Base-by-base conservation (phyloP, 2,329 filamentous ascomycete genomes). In the Zymoseptoria brevis region DNA sequence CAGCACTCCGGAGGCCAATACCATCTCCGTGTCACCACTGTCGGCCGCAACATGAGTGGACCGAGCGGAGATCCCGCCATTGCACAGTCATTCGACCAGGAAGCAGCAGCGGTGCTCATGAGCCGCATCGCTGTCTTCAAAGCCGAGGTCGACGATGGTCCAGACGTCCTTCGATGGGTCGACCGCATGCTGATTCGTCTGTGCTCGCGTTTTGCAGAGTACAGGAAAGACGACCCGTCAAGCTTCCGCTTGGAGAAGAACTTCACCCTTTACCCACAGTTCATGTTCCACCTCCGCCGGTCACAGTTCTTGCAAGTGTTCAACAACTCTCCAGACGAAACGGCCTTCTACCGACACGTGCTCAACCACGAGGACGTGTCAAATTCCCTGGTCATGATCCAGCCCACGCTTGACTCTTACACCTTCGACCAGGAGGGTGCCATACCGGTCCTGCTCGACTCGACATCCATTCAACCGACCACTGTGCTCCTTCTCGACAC, bases 71-170 rank as follows among this genome's bases (percentile, higher is more conserved):
- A 99, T 72, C 92, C 93, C 24, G 89, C 92, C 8, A 89, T 99
- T 67, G 92, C 94, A 7, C 93, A 96, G 69, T 96, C 93, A 0
- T 99, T 99, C 73, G 94, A 99, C 67, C 94, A 99, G 74, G 94
- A 99, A 79, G 94, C 94, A 50, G 92, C 94, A 3, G 94, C 94
- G 21, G 94, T 97, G 19, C 83, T 99, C 51, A 99, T 99, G 94
- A 95, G 93, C n/a, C 85, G 94, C 65, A 99, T 99, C 74, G 94
- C 94, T 8, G 94, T 97, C 54, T 99, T 96, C 81, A 99, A 97
- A 79, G 92, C 94, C 1, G 94, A 99, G 73, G 92, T 97, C 24
- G 94, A 99, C 68, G 94, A 99, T 72, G 94, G 94, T 0, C 94
- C 94, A n/a, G 94, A 99, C 75, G 93, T 99, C 24, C 82, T 99